A percentile compares a stretch with the other conserved stretches of the same genome.
Evolutionary conservation across 495 filamentous ascomycete species (phyloP).

Genomic region (Penicillium dipodomyicola): DNA sequence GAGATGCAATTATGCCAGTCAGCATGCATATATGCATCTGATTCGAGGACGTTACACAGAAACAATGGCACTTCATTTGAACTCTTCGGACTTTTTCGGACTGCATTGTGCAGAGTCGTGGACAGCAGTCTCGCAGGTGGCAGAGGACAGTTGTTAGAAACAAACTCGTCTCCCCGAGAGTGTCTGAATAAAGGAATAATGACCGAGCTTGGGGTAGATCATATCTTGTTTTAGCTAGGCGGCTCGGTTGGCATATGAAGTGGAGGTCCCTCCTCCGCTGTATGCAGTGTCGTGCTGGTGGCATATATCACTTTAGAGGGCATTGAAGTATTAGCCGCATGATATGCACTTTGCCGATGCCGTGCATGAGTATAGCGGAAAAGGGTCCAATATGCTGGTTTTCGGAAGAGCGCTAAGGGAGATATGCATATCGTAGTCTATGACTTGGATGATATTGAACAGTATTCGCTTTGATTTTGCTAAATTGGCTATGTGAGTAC

Average conservation of each 20-base stretch:
- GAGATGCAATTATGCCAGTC: neutral
- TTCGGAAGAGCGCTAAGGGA: neutral
- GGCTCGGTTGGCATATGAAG: neutral
- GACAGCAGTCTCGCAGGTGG: neutral
- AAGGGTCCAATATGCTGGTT: neutral
- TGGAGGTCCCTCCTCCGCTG: neutral
- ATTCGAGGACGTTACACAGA: neutral
- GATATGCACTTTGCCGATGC: conserved; percentile 19
- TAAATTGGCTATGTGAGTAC: neutral
- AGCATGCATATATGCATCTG: neutral
- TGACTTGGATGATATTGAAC: neutral
- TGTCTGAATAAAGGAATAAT: neutral
- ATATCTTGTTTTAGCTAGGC: neutral
- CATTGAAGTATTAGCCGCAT: conserved; percentile 12
- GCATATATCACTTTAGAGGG: neutral
- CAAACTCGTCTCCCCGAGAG: neutral
- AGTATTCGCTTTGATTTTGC: neutral
- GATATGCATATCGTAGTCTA: neutral
- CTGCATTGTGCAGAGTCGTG: neutral
- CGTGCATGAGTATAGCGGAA: neutral
- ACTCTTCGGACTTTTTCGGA: too few relatives aligned
- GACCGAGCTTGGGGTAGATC: neutral
- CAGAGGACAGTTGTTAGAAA: neutral
- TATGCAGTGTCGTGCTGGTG: neutral
- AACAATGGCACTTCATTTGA: neutral